phyloP scores from a whole-genome alignment of 2,329 filamentous ascomycete species.

The Xenoacremonium recifei region DNA sequence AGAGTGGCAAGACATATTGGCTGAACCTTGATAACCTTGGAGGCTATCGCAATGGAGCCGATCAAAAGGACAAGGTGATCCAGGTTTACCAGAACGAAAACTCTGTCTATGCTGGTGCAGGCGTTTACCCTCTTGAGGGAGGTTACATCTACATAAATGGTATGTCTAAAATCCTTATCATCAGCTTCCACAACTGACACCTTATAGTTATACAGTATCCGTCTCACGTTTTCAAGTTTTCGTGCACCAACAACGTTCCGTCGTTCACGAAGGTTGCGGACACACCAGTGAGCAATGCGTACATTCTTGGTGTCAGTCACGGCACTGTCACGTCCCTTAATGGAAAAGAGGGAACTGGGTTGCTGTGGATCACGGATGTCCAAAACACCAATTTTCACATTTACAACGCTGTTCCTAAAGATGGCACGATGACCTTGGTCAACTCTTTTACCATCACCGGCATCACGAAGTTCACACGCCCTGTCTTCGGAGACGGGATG shows the following conservation, averaged over 20 bases:
- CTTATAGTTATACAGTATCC: conserved; percentile 49
- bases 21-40: conserved; percentile 40
- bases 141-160: conserved; percentile 48
- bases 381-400: conserved; percentile 51
- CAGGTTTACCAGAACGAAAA: conserved; percentile 44
- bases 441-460: conserved; percentile 51
- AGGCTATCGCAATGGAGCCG: conserved; percentile 36
- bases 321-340: conserved; percentile 55
- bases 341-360: conserved; percentile 51
- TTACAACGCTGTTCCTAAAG: conserved; percentile 50
- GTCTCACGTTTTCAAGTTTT: conserved; percentile 58
- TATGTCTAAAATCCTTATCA: neutral
- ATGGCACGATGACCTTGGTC: conserved; percentile 45
- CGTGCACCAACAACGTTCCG: conserved; percentile 49
- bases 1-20: conserved; percentile 49
- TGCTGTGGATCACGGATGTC: conserved; percentile 57
- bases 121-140: conserved; percentile 47
- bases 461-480: conserved; percentile 55
- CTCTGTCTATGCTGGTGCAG: conserved; percentile 45
- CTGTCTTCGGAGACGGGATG: conserved; percentile 56
- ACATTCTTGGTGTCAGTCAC: conserved; percentile 54
- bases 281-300: conserved; percentile 48
- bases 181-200: conserved; percentile 1
- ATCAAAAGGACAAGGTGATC: conserved; percentile 40
- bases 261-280: conserved; percentile 54